These are phyloP conservation scores for Pseudogymnoascus sp. DNA, from an alignment of 2,329 filamentous ascomycete species.

Conservation along the genomic window DNA sequence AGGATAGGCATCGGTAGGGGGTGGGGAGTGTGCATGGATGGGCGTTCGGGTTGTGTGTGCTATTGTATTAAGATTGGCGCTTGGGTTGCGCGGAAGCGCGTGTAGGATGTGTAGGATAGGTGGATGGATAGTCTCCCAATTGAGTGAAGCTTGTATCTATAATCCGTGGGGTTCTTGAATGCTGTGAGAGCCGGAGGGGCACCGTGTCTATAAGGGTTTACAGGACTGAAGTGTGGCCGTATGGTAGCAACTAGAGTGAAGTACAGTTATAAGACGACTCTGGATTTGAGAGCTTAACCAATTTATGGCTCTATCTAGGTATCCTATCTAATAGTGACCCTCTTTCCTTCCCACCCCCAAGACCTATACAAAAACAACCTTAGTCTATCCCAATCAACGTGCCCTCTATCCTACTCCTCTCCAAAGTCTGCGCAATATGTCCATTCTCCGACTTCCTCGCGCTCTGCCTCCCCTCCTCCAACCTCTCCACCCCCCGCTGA, in stretches of 20 bases:
- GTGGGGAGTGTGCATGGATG: not conserved
- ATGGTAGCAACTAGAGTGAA: not conserved
- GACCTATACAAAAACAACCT: not conserved
- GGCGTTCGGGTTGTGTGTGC: not conserved
- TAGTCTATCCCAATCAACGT: slow-evolving; percentile 17
- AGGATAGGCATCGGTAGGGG: slow-evolving; percentile 27
- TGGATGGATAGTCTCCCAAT: slow-evolving; percentile 5
- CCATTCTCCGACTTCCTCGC: slow-evolving; percentile 54
- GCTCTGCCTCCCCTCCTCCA: slow-evolving; percentile 57
- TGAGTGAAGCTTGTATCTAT: slow-evolving; percentile 5
- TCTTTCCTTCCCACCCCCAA: not conserved
- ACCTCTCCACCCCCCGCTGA: slow-evolving; percentile 61
- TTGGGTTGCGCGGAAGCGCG: not conserved
- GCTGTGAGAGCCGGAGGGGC: not conserved
- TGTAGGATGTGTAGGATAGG: slow-evolving; percentile 4
- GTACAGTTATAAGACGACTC: not conserved
- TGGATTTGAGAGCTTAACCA: not conserved
- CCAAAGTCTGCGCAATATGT: slow-evolving; percentile 45
- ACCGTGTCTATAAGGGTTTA: not conserved
- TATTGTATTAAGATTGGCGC: not conserved
- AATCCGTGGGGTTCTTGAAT: not conserved
- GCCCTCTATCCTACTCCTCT: slow-evolving; percentile 37
- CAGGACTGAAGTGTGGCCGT: not conserved
- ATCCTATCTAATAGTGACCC: not conserved
- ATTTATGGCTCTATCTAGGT: not conserved